Percentiles rank a stretch among this genome's conserved stretches.
Conservation (phyloP, 306 rosid genomes). For the Gillenia trifoliata region DNA sequence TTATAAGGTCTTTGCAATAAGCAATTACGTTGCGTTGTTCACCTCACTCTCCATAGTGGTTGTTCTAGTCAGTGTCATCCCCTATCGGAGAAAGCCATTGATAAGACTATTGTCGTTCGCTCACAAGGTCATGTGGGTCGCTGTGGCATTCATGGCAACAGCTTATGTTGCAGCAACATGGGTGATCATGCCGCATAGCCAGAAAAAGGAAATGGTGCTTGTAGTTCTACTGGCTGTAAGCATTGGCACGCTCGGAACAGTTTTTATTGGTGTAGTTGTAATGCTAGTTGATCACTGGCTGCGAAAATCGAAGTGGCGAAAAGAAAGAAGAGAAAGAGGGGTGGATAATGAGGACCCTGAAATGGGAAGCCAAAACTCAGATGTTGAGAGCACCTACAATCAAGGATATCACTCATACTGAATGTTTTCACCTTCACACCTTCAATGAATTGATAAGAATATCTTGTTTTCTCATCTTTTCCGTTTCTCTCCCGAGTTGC, state of each 20-base stretch:
- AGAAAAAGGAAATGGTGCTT: constrained; percentile 29
- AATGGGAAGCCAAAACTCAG: constrained; percentile 55
- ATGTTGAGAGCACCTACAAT: constrained; percentile 44
- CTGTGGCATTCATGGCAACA: constrained; percentile 62
- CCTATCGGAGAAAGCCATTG: constrained; percentile 49
- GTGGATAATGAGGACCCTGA: constrained; percentile 28
- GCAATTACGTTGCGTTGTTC: constrained; percentile 68
- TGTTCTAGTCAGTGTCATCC: constrained; percentile 68
- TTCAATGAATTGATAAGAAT: too few species aligned
- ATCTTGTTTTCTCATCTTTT: too few species aligned
- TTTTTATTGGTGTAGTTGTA: constrained; percentile 44
- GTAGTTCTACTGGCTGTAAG: constrained; percentile 37
- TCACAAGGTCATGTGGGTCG: constrained; percentile 73
- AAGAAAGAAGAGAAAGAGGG: constrained; percentile 21
- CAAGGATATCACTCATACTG: constrained; percentile 68
- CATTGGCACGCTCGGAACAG: constrained; percentile 47
- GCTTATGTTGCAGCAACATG: constrained; percentile 62
- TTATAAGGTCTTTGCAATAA: constrained; percentile 61
- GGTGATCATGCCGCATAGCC: constrained; percentile 49
- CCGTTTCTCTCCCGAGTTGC: too few species aligned
- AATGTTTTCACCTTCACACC: not conserved
- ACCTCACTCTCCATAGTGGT: constrained; percentile 57
- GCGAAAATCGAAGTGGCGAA: constrained; percentile 48
- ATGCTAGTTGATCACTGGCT: constrained; percentile 47
- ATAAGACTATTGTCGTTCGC: constrained; percentile 39